Evolutionary conservation across 2,329 filamentous ascomycete genomes (phyloP).

Genomic region (Akanthomyces lecanii): DNA sequence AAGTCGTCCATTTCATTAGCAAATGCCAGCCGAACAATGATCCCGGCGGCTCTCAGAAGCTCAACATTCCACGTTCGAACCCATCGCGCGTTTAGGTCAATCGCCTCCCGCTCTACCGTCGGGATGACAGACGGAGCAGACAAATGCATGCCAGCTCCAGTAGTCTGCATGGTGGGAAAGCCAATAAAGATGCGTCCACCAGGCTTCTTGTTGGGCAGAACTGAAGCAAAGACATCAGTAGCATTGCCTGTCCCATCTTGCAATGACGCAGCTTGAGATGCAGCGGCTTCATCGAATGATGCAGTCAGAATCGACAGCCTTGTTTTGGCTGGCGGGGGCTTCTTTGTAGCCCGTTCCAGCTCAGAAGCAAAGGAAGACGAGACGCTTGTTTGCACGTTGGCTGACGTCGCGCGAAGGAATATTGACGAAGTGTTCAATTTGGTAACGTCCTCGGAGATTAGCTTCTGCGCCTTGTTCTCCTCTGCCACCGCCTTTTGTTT

Average conservation of each 20-base stretch:
- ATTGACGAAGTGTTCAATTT: constrained; percentile 70
- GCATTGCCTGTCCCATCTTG: constrained; percentile 49
- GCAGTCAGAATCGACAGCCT: constrained; percentile 85
- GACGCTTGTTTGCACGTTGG: constrained; percentile 73
- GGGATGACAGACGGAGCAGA: constrained; percentile 95
- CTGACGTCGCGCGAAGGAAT: constrained; percentile 84
- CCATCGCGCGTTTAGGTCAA: constrained; percentile 92
- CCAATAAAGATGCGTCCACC: constrained; percentile 92
- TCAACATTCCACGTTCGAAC: constrained; percentile 95
- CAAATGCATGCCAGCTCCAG: constrained; percentile 87
- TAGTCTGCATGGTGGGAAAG: constrained; percentile 96
- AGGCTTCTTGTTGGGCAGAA: constrained; percentile 78
- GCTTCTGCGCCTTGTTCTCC: constrained; percentile 58
- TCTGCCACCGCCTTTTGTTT: constrained; percentile 57
- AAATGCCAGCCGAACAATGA: constrained; percentile 85
- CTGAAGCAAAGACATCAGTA: constrained; percentile 81
- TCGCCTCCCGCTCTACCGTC: constrained; percentile 93
- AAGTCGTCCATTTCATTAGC: constrained; percentile 80
- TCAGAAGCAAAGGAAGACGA: constrained; percentile 71
- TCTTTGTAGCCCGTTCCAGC: constrained; percentile 93
- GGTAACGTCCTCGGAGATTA: constrained; percentile 67
- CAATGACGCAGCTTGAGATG: constrained; percentile 51
- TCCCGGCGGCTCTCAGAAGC: constrained; percentile 84
- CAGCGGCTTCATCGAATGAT: constrained; percentile 76
- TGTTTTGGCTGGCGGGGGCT: constrained; percentile 85